A percentile compares a stretch with the other conserved stretches of the same genome.
Evolutionary conservation across 2,329 filamentous ascomycete genomes (phyloP).

Genomic region (Cytospora schulzeri): DNA sequence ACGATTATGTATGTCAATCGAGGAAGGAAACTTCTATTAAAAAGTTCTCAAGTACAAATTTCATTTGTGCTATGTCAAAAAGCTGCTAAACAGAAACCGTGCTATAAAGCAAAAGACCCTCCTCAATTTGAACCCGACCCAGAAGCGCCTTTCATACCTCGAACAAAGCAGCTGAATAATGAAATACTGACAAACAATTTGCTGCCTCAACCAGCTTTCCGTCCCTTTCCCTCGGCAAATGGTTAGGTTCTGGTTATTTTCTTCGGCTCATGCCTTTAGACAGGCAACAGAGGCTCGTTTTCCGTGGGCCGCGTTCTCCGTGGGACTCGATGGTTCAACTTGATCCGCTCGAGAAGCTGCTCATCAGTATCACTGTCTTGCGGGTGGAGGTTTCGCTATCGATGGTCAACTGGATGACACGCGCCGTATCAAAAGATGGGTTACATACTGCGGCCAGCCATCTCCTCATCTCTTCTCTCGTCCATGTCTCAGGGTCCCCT

Average conservation of each 20-base stretch:
- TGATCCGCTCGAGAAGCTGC: conserved; percentile 49
- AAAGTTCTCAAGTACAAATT: not conserved
- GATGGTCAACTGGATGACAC: conserved; percentile 7
- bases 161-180: not conserved
- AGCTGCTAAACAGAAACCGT: not conserved
- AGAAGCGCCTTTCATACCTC: not conserved
- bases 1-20: not conserved
- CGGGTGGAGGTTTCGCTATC: conserved; percentile 51
- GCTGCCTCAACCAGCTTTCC: not conserved
- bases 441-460: conserved; percentile 78
- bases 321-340: conserved; percentile 50
- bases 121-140: not conserved
- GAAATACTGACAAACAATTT: not conserved
- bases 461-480: conserved; percentile 72
- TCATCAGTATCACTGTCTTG: conserved; percentile 47
- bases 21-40: not conserved
- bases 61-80: not conserved
- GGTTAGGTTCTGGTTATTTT: not conserved
- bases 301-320: conserved; percentile 22
- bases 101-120: not conserved
- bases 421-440: not conserved
- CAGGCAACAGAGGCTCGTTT: not conserved
- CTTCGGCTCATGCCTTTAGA: not conserved
- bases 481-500: conserved; percentile 73
- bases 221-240: not conserved